Evolutionary conservation across 1,284 basidiomycete genomes (phyloP).

Genomic region (Chiua sp.): DNA sequence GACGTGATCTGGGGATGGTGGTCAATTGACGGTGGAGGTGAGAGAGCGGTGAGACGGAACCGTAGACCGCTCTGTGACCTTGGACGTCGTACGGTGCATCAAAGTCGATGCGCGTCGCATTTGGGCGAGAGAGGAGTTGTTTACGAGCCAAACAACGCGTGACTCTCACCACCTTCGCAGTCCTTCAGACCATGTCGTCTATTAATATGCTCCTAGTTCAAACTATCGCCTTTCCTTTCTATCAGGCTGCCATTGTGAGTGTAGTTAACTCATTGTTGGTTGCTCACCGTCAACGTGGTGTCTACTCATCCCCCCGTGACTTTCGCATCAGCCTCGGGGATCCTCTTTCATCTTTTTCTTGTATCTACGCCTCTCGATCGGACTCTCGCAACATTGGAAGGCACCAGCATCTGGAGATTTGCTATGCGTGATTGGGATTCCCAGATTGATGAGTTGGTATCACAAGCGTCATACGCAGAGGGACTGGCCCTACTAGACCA

Average conservation of each 20-base stretch:
- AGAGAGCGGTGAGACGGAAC: conserved; percentile 15
- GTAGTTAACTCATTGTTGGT: conserved; percentile 51
- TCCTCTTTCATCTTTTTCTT: conserved; percentile 61
- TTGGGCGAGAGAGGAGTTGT: too few species aligned
- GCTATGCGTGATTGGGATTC: conserved; percentile 67
- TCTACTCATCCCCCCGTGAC: conserved; percentile 52
- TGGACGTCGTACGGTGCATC: conserved; percentile 13
- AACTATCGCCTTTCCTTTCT: conserved; percentile 69
- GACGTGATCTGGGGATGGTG: conserved; percentile 12
- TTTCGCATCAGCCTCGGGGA: conserved; percentile 1
- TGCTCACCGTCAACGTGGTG: conserved; percentile 42
- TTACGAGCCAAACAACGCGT: too few species aligned
- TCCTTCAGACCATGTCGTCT: conserved; percentile 80
- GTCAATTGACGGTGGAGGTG: conserved; percentile 2
- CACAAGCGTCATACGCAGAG: conserved; percentile 75
- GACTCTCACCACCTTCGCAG: conserved; percentile 38
- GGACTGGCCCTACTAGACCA: conserved; percentile 65
- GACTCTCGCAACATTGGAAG: conserved; percentile 61
- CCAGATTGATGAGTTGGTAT: conserved; percentile 81
- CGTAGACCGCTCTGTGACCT: conserved; percentile 23
- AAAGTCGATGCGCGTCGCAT: conserved; percentile 22
- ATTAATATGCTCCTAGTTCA: conserved; percentile 73
- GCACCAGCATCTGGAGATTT: conserved; percentile 82
- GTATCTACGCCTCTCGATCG: conserved; percentile 79
- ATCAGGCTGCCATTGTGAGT: conserved; percentile 24